Base-by-base conservation (phyloP, 371 early-diverging fungal species). In the Syncephalis plumigaleata region DNA sequence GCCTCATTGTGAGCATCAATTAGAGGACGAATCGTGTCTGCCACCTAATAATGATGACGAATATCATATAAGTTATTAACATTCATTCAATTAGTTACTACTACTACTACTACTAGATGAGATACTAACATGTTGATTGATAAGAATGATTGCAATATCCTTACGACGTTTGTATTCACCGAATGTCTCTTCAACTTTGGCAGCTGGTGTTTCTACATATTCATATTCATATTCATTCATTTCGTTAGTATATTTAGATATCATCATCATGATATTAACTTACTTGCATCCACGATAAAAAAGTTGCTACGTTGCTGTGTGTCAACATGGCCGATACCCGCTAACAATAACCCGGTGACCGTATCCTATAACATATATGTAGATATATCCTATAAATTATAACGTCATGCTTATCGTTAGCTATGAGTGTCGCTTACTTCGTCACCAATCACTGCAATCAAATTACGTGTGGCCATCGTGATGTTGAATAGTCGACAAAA, bases 101-200 rank as follows among this genome's bases (percentile, higher is more conserved):
- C 20, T n/a, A 15, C n/a, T 44, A 25, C 18, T 44, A 27, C 4
- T 44, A 31, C 7, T 7, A 20, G n/a, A 23, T 45, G 8, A 9
- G 9, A 46, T 48, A 48, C 69, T 56, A 68, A 88, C 87, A 58
- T 91, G 90, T 68, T 98, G 98, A 63, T 88, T 98, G 53, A 98
- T 93, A 52, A 98, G 61, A 47, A 98, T 79, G 60, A 98, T 95
- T 44, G 94, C 97, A 64, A 98, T 88, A 55, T 98, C 97, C 68
- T 87, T 90, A 49, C 95, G 75, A 55, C 71, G 71, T n/a, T 81
- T 81, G 55, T 89, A 90, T 55, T 84, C 84, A 15, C 61, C 54
- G 60, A 97, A 96, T 9, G 82, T 61, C 58, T 90, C 88, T 60
- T 96, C 93, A 53, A 97, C 81, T 36, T 77, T 73, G 23, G 77